Base-by-base conservation (phyloP, 768 basidiomycete genomes). In the Pleurotus djamor region DNA sequence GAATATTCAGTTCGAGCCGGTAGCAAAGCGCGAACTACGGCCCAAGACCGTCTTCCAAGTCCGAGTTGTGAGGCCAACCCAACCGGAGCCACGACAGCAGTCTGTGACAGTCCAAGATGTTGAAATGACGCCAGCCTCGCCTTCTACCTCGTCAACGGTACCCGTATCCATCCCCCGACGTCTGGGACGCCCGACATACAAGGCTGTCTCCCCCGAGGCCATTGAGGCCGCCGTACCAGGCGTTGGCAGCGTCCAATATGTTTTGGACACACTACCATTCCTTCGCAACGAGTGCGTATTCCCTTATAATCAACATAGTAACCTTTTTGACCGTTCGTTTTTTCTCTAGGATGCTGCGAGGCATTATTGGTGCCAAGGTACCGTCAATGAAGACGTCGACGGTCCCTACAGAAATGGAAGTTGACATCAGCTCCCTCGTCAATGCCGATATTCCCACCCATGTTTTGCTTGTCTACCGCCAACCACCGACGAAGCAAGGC, bases 111-210 rank as follows among this genome's bases (percentile, higher is more conserved):
- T 77, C 28, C 61, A 58, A 7, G 76, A 77, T 48, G 64, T 74
- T 4, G 73, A 72, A 43, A 73, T 74, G 74, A 61, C 68, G 2
- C 71, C 72, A 38, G 65, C 64, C n/a, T 43, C 60, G 14, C 48
- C 59, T 4, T 32, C 64, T 4, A 34, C 67, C 6, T 52, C 68
- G 8, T 21, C 60, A 1, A 64, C 65, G 1, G 50, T 68, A 0
- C 64, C 67, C n/a, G 47, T 76, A 3, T 52, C 74, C 28, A 77
- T 88, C 10, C 85, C 85, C 6, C 79, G 81, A 59, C 74, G 72
- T 32, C 83, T 89, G 17, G 69, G 72, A 35, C 80, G 83, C 13
- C 86, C 88, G 0, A 69, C 74, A 0, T 85, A 75, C 61, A 64
- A 72, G 32, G 79, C 79, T 43, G 72, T 88, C 48, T 68, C 78